phyloP scores from a whole-genome alignment of 306 rosid species.

The Hippophae gyantsensis region DNA sequence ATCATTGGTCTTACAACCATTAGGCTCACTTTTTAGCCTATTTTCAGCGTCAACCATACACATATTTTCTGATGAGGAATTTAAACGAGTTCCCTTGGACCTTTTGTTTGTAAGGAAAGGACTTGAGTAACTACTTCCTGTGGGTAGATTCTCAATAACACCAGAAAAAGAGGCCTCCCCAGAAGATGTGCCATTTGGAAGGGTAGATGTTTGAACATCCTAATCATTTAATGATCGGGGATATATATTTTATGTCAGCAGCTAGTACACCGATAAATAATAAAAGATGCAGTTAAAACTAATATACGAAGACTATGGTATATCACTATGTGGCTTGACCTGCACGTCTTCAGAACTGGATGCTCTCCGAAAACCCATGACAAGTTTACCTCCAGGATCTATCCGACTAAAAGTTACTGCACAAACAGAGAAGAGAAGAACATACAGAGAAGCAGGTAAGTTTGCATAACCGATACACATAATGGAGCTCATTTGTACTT shows the following conservation, averaged over 20 bases:
- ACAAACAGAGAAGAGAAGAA: constrained; percentile 11
- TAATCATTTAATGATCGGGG: constrained; percentile 25
- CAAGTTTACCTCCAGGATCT: constrained; percentile 88
- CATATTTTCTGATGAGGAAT: constrained; percentile 29
- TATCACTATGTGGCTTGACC: constrained; percentile 35
- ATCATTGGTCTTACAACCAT: constrained; percentile 34
- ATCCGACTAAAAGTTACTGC: constrained; percentile 95
- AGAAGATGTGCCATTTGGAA: constrained; percentile 36
- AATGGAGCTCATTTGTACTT: no score
- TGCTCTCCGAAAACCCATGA: constrained; percentile 86
- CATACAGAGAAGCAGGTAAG: constrained; percentile 1
- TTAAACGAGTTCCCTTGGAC: constrained; percentile 34
- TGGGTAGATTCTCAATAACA: constrained; percentile 48
- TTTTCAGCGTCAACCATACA: constrained; percentile 36
- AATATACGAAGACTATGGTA: constrained; percentile 12
- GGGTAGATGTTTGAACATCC: constrained; percentile 53
- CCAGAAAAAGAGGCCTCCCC: constrained; percentile 44
- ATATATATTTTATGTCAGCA: constrained; percentile 10
- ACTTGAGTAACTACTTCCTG: constrained; percentile 41
- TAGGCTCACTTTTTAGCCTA: constrained; percentile 33
- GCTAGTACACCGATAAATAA: constrained; percentile 10
- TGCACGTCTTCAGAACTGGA: constrained; percentile 46
- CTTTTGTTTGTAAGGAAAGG: constrained; percentile 37
- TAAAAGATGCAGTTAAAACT: constrained; percentile 7
- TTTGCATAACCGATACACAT: no score